These are phyloP conservation scores for Papilionanthe hybrid DNA, from an alignment of 116 monocot genomes.

Conservation along the genomic window DNA sequence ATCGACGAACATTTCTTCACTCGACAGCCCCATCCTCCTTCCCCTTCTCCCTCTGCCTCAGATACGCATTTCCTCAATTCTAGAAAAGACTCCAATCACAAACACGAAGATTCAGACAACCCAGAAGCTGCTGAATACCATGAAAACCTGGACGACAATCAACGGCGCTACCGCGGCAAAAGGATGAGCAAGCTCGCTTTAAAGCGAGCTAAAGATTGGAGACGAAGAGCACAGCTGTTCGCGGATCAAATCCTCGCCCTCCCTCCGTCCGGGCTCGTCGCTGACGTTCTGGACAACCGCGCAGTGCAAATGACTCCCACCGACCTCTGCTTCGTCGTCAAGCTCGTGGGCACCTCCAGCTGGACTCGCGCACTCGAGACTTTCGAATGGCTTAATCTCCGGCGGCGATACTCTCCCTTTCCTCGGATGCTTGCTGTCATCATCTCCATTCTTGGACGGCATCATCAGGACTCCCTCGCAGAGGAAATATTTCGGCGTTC, in stretches of 20 bases:
- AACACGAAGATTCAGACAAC: neutral
- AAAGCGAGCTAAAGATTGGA: constrained; percentile 85
- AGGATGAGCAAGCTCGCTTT: constrained; percentile 87
- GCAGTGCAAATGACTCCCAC: constrained; percentile 71
- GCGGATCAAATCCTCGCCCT: constrained; percentile 62
- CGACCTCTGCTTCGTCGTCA: constrained; percentile 69
- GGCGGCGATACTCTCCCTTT: constrained; percentile 50
- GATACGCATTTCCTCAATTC: neutral
- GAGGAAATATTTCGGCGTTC: constrained; percentile 62
- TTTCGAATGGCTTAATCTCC: constrained; percentile 79
- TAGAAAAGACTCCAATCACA: neutral
- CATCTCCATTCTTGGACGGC: constrained; percentile 70
- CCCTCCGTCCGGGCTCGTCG: constrained; percentile 41
- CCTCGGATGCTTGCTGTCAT: constrained; percentile 63
- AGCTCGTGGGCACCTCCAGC: constrained; percentile 50
- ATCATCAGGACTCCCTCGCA: constrained; percentile 55
- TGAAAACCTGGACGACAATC: constrained; percentile 32
- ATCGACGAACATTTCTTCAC: constrained; percentile 19
- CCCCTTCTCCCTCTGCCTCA: constrained; percentile 6
- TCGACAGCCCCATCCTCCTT: constrained; percentile 7
- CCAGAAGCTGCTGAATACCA: constrained; percentile 2
- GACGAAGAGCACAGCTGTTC: constrained; percentile 55
- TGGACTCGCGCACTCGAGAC: constrained; percentile 85
- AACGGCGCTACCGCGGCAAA: constrained; percentile 45
- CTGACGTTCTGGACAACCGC: constrained; percentile 57